These are phyloP conservation scores for Coix lacrymajobi DNA, from an alignment of 176 grass and related monocot species.

Conservation along the genomic window DNA sequence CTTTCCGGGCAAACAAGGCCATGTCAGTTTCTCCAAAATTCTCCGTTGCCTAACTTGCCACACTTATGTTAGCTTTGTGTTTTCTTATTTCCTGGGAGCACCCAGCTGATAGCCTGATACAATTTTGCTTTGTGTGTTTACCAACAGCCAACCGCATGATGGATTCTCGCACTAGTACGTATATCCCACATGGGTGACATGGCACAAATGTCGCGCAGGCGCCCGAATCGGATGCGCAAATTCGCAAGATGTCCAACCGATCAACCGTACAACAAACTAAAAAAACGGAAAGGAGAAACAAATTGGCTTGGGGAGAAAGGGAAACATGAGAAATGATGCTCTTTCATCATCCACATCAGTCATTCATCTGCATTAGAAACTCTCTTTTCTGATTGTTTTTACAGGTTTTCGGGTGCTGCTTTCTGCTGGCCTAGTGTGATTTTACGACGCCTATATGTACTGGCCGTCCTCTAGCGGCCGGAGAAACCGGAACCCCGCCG, in stretches of 20 bases:
- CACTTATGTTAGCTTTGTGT: background rate
- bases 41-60: background rate
- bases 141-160: background rate
- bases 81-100: background rate
- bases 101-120: too few species aligned
- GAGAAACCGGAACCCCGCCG: constrained; percentile 52
- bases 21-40: background rate
- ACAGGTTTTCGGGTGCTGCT: background rate
- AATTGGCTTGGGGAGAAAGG: constrained; percentile 3
- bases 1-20: background rate
- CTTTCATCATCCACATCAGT: constrained; percentile 29
- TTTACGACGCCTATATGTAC: constrained; percentile 47
- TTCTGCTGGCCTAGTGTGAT: background rate
- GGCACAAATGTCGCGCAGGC: background rate
- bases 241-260: background rate
- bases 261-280: background rate
- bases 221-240: background rate
- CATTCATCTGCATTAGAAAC: constrained; percentile 13
- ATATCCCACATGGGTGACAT: background rate
- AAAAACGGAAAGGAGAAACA: background rate
- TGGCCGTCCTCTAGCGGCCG: constrained; percentile 70
- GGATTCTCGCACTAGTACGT: background rate
- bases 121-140: background rate
- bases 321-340: constrained; percentile 20
- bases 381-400: constrained; percentile 26